Evolutionary conservation across 805 yeast genomes (phyloP), one percentile per base, ranked within the genome.

Genomic region (Candida incommunis): DNA sequence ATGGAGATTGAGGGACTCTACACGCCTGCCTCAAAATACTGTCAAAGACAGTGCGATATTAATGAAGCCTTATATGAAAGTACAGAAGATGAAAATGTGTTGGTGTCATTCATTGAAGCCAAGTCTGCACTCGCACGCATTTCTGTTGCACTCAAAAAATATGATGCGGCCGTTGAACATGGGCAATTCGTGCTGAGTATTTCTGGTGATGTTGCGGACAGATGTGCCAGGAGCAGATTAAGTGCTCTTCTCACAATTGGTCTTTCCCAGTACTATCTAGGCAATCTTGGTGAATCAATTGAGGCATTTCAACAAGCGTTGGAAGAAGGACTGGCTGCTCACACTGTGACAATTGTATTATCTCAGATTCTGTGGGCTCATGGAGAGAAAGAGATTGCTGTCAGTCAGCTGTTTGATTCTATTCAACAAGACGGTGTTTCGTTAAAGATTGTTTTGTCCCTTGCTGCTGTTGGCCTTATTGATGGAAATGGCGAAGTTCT

Each of bases 311-410:
- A 75, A 47, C 62, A 66, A 26, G 75, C 92, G n/a, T 63, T 87
- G 41, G 70, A 66, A 22, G 54, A 62, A 1, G 71, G 80, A 22
- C 72, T 74, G 3, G 77, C 75, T 42, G 75, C 82, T 3, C 76
- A 73, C 50, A 72, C 80, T 49, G 69, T 86, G n/a, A 77, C 85
- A 15, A 74, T 80, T 4, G 62, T 90, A 23, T 71, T 85, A 20
- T 76, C 92, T 0, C 94, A 87, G 56, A 81, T 88, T 0, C 66
- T 92, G 43, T 82, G 80, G 65, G 84, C 85, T 2, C 74, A 75
- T 46, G 82, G 77, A n/a, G 73, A 77, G 0, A 76, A 73, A n/a
- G 92, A 78, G 50, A 88, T 87, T 1, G 95, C 96, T 0, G 56
- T 83, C 41, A 95, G 87, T 53, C 95, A 86, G 59, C 62, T 90